phyloP scores from a whole-genome alignment of 179 eudicot genomes.

The Kewa caespitosa region DNA sequence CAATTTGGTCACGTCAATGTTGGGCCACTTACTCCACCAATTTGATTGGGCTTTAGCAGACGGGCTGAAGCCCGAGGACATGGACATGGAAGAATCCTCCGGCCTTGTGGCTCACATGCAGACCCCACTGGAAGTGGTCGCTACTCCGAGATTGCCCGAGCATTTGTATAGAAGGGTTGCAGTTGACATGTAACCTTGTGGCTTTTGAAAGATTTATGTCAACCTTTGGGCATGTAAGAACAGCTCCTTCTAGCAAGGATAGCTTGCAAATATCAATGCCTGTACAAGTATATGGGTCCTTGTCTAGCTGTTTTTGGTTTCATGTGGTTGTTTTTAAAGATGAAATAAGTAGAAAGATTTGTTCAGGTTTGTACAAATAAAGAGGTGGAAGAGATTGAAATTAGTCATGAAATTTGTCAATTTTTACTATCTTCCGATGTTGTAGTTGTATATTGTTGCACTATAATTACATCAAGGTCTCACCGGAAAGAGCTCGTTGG shows the following conservation, averaged over 20 bases:
- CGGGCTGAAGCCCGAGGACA: slow-evolving; percentile 47
- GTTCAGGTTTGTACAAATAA: too few relatives aligned
- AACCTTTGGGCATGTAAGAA: background rate
- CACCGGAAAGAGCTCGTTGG: too few relatives aligned
- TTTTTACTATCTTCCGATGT: too few relatives aligned
- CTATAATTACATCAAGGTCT: too few relatives aligned
- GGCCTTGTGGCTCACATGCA: slow-evolving; percentile 52
- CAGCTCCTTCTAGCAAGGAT: too few relatives aligned
- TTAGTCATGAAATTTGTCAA: background rate
- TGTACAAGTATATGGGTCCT: too few relatives aligned
- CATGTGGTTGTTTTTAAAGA: background rate
- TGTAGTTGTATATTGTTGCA: too few relatives aligned
- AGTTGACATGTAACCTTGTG: background rate
- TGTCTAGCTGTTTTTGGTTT: background rate
- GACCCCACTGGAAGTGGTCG: slow-evolving; percentile 47
- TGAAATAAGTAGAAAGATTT: background rate
- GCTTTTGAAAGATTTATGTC: background rate
- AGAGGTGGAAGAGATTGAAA: background rate
- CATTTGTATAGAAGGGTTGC: slow-evolving; percentile 31
- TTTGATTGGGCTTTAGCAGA: slow-evolving; percentile 51
- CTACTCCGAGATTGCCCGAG: slow-evolving; percentile 50
- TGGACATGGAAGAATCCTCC: slow-evolving; percentile 53
- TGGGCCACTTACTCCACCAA: slow-evolving; percentile 66
- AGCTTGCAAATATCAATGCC: too few relatives aligned
- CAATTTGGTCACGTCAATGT: slow-evolving; percentile 56